Conservation (phyloP, 257 asterid species). For the Penstemon eatonii region DNA sequence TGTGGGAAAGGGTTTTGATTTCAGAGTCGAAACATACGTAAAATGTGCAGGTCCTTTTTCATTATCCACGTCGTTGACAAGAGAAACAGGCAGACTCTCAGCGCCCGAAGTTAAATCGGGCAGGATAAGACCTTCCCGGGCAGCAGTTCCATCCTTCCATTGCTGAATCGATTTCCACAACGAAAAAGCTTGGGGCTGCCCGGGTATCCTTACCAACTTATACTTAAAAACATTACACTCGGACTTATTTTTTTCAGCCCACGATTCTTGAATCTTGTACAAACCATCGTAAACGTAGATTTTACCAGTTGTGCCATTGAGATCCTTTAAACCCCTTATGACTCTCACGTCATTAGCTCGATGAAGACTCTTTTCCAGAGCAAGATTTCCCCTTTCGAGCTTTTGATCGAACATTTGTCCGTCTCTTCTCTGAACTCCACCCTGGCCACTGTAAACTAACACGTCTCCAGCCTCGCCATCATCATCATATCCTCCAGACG, state of each 20-base stretch:
- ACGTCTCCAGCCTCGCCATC: conserved; percentile 70
- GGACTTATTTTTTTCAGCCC: conserved; percentile 67
- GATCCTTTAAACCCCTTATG: conserved; percentile 49
- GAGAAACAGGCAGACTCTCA: conserved; percentile 73
- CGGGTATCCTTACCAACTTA: conserved; percentile 74
- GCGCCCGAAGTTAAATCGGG: conserved; percentile 84
- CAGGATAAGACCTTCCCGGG: conserved; percentile 63
- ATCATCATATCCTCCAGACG: conserved; percentile 92
- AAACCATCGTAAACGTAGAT: conserved; percentile 84
- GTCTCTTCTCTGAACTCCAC: conserved; percentile 79
- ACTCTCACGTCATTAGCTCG: conserved; percentile 61
- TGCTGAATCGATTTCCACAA: conserved; percentile 90
- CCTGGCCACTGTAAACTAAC: conserved; percentile 79
- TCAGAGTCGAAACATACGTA: conserved; percentile 62
- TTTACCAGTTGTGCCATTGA: conserved; percentile 44
- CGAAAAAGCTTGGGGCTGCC: conserved; percentile 77
- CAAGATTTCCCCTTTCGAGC: conserved; percentile 78
- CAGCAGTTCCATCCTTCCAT: conserved; percentile 73
- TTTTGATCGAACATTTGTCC: conserved; percentile 84
- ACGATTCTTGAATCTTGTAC: conserved; percentile 72
- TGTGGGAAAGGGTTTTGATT: conserved; percentile 46
- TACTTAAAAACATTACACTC: conserved; percentile 81
- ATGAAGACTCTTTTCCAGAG: conserved; percentile 56
- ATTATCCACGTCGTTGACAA: conserved; percentile 82
- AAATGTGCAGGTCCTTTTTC: conserved; percentile 91